phyloP scores from a whole-genome alignment of 306 rosid species.

The Citrullus mucosospermus region DNA sequence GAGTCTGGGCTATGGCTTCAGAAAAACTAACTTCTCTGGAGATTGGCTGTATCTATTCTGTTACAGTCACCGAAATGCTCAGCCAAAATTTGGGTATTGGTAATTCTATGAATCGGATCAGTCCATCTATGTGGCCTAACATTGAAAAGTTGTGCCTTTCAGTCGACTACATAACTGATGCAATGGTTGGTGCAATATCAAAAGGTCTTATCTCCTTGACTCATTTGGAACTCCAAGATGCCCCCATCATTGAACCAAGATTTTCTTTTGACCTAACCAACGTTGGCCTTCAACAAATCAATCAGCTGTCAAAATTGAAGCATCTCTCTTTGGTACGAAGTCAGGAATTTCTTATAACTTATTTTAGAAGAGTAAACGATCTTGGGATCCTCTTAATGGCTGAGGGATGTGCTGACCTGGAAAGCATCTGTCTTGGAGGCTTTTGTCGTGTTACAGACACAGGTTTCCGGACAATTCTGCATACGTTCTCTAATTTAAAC shows the following conservation, averaged over 20 bases:
- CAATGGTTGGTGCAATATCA: slow-evolving; percentile 67
- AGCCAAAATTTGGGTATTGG: slow-evolving; percentile 50
- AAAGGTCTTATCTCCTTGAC: slow-evolving; percentile 45
- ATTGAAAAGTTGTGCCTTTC: slow-evolving; percentile 75
- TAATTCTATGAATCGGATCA: slow-evolving; percentile 30
- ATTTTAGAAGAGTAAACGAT: slow-evolving; percentile 81
- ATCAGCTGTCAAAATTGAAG: slow-evolving; percentile 65
- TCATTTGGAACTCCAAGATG: slow-evolving; percentile 87
- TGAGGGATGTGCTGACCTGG: slow-evolving; percentile 67
- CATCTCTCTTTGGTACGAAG: slow-evolving; percentile 76
- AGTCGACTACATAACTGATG: slow-evolving; percentile 80
- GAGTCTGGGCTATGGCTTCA: slow-evolving; percentile 72
- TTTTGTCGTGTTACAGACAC: slow-evolving; percentile 97
- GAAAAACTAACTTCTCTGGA: slow-evolving; percentile 69
- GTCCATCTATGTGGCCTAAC: slow-evolving; percentile 45
- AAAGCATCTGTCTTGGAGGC: slow-evolving; percentile 87
- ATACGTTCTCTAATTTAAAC: slow-evolving; percentile 60
- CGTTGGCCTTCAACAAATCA: slow-evolving; percentile 78
- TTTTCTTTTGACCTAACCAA: slow-evolving; percentile 68
- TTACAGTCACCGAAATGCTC: slow-evolving; percentile 68
- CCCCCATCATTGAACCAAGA: slow-evolving; percentile 78
- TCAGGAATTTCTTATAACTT: slow-evolving; percentile 56
- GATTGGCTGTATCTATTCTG: slow-evolving; percentile 77
- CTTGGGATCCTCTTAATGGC: slow-evolving; percentile 84
- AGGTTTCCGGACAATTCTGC: slow-evolving; percentile 82